Percentiles rank a stretch among this genome's conserved stretches.
These are phyloP conservation scores for Bolboschoenoplectus hybrid DNA, from an alignment of 202 grass and related monocot species.

Conservation along the genomic window DNA sequence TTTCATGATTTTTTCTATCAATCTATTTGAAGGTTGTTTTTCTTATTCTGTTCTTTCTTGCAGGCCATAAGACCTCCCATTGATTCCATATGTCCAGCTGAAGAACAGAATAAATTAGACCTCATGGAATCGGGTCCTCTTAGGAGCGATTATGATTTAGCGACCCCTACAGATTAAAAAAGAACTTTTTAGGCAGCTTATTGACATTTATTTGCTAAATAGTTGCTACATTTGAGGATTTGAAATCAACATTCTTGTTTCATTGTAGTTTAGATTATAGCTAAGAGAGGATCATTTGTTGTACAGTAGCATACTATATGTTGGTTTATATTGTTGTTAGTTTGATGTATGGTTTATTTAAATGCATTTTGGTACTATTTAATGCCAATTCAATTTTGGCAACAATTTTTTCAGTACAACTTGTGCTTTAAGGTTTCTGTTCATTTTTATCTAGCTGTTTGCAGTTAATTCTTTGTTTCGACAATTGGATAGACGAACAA, in stretches of 20 bases:
- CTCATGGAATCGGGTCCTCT: not conserved
- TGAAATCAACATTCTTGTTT: not conserved
- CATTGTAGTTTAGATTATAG: conserved; percentile 30
- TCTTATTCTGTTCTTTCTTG: not conserved
- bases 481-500: not conserved
- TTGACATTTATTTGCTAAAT: conserved; percentile 13
- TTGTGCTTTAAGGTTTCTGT: not conserved
- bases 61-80: not conserved
- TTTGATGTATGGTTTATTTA: not conserved
- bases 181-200: not conserved
- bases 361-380: conserved; percentile 3
- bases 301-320: conserved; percentile 5
- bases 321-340: not conserved
- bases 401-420: not conserved
- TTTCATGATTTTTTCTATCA: conserved; percentile 9
- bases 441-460: not conserved
- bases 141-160: conserved; percentile 12
- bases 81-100: conserved; percentile 21
- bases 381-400: not conserved
- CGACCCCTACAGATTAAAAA: conserved; percentile 22
- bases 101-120: not conserved
- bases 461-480: not conserved
- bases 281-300: not conserved
- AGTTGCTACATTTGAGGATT: not conserved
- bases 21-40: not conserved